These are phyloP conservation scores for Cercospora beticola DNA, from an alignment of 2,329 filamentous ascomycete genomes.

Conservation along the genomic window DNA sequence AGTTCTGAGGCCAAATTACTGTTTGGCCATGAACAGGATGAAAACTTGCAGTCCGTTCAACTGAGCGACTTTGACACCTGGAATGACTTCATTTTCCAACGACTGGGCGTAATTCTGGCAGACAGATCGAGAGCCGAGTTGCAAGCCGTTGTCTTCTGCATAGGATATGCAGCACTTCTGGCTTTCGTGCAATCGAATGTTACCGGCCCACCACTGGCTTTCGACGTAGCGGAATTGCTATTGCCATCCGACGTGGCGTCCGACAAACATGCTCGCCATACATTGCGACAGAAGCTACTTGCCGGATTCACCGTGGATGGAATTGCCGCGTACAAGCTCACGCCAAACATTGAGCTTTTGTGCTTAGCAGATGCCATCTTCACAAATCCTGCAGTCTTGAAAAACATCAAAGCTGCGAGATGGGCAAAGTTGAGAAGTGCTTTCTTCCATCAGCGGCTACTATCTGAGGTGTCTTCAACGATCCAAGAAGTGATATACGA, in stretches of 20 bases:
- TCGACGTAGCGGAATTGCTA: conserved; percentile 51
- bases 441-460: conserved; percentile 68
- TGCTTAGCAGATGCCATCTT: conserved; percentile 67
- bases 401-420: conserved; percentile 47
- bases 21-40: conserved; percentile 42
- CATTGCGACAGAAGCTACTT: conserved; percentile 62
- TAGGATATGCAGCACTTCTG: conserved; percentile 69
- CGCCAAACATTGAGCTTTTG: conserved; percentile 80
- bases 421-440: conserved; percentile 72
- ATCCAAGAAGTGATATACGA: conserved; percentile 62
- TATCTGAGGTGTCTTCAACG: conserved; percentile 61
- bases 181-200: conserved; percentile 84
- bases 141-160: conserved; percentile 49
- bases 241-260: conserved; percentile 41
- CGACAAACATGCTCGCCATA: conserved; percentile 36
- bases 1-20: conserved; percentile 42
- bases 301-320: conserved; percentile 74
- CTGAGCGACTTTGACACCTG: conserved; percentile 41
- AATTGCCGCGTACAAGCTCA: conserved; percentile 79
- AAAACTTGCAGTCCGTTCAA: conserved; percentile 35
- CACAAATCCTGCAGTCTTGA: conserved; percentile 49
- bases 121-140: conserved; percentile 42
- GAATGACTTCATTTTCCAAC: conserved; percentile 49
- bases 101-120: conserved; percentile 42
- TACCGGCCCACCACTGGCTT: conserved; percentile 77